Evolutionary conservation across 495 filamentous ascomycete species (phyloP).

Genomic region (Hypoxylon lenormandii): DNA sequence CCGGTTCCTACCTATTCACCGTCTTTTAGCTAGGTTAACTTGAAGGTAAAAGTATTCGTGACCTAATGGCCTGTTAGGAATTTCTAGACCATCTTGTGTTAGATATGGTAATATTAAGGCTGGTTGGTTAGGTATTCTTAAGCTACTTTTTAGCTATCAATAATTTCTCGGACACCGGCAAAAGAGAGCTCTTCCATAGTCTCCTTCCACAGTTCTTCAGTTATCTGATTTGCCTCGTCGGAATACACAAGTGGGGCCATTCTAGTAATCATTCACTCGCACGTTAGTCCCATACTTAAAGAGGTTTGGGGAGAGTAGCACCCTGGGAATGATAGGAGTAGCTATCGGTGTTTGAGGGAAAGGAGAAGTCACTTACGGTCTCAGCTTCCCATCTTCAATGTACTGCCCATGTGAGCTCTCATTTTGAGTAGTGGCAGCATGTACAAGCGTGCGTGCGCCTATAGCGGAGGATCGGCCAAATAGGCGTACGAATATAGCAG

Average conservation of each 20-base stretch:
- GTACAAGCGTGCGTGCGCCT: conserved; percentile 49
- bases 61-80: too few relatives aligned
- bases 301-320: neutral
- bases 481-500: conserved; percentile 28
- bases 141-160: too few relatives aligned
- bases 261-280: conserved; percentile 22
- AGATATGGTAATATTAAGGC: too few relatives aligned
- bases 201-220: conserved; percentile 53
- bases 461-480: conserved; percentile 44
- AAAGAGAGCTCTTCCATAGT: conserved; percentile 56
- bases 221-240: conserved; percentile 48
- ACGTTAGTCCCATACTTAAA: neutral
- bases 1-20: too few relatives aligned
- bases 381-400: conserved; percentile 51
- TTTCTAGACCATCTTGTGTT: too few relatives aligned
- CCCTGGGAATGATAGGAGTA: too few relatives aligned
- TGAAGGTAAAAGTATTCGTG: too few relatives aligned
- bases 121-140: too few relatives aligned
- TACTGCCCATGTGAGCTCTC: conserved; percentile 55
- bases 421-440: conserved; percentile 49
- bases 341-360: neutral
- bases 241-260: conserved; percentile 48
- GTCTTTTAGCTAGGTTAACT: too few relatives aligned
- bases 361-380: conserved; percentile 45
- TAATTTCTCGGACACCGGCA: conserved; percentile 47